Evolutionary conservation across 2,329 filamentous ascomycete species (phyloP).

Genomic region (Colletotrichum spaethianum): DNA sequence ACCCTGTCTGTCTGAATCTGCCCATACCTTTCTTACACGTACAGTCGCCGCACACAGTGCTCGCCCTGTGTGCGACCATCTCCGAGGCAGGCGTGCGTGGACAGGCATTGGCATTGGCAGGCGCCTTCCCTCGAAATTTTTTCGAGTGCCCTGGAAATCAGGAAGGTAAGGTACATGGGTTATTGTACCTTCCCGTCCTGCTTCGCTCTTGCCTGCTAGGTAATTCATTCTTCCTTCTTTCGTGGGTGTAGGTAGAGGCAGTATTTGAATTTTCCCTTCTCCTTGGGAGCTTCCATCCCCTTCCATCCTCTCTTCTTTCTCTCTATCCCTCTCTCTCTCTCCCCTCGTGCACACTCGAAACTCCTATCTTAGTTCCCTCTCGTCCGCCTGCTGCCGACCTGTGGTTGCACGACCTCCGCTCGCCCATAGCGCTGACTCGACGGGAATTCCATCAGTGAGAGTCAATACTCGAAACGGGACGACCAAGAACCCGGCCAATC

Average conservation of each 20-base stretch:
- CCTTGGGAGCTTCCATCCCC: conserved; percentile 21
- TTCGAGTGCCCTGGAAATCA: conserved; percentile 31
- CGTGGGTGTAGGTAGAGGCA: not conserved
- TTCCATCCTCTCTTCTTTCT: conserved; percentile 3
- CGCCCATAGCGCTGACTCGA: conserved; percentile 25
- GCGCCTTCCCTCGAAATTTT: conserved; percentile 30
- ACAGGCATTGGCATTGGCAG: conserved; percentile 23
- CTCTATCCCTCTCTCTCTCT: not conserved
- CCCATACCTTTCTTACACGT: not conserved
- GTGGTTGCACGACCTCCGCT: conserved; percentile 4
- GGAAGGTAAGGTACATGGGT: conserved; percentile 17
- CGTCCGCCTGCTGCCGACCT: not conserved
- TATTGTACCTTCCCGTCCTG: conserved; percentile 22
- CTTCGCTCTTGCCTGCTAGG: conserved; percentile 14
- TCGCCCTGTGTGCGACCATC: conserved; percentile 29
- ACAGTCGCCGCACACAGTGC: conserved; percentile 33
- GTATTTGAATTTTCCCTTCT: conserved; percentile 31
- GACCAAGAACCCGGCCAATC: conserved; percentile 18
- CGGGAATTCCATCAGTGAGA: conserved; percentile 41
- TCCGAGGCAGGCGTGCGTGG: no score
- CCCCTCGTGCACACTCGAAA: conserved; percentile 26
- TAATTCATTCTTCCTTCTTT: conserved; percentile 40
- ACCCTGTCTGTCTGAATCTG: conserved; percentile 21
- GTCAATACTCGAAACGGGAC: conserved; percentile 19
- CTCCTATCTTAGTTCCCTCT: conserved; percentile 42